Evolutionary conservation across 352 stramenopile species (phyloP), one percentile per base, ranked within the genome.

Genomic region (Pythium dissotocum): DNA sequence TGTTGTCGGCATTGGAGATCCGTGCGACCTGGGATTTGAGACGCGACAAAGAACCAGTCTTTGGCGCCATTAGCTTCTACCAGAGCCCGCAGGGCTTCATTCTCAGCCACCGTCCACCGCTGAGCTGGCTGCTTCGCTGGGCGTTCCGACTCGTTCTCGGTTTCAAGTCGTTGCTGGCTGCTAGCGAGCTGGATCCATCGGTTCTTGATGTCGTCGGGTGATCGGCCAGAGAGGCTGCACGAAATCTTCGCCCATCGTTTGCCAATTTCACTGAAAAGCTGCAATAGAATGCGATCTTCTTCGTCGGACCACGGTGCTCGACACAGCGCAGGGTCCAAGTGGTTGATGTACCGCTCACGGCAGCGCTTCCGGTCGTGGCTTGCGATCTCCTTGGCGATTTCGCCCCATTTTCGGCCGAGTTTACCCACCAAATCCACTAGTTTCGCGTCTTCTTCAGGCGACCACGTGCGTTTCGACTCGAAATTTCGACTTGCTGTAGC

Each of bases 1-100:
- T 94, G 86, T 65, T 94, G 86, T 26, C 87, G 72, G 54, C 84
- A 94, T 67, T 94, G 86, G 26, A 92, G 48, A 57, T 94, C 86
- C 0, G 86, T 93, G 6, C 84, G 73, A 35, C 78, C 74, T 13
- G 78, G 78, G 10, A 94, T 66, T 38, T 94, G 84, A 18, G 84
- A 91, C 16, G 84, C 84, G 42, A 94, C 78, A 36, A 90, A 88
- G 36, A 92, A 77, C 86, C 86, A 94, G 48, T 88, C 87, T 49
- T 70, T 78, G 6, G 81, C 70, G 2, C 83, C 83, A 16, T 90
- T 77, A 0, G 73, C 71, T 18, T 67, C 32, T 36, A 91, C 83
- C 0, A 89, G 58, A 18, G 62, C 18, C 0, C 46, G 58, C n/a
- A 91, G 61, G 9, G 76, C 66, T 0, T 81, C 59, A 0, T 75